phyloP scores from a whole-genome alignment of 2,329 filamentous ascomycete genomes.

The Diaporthe sp. region DNA sequence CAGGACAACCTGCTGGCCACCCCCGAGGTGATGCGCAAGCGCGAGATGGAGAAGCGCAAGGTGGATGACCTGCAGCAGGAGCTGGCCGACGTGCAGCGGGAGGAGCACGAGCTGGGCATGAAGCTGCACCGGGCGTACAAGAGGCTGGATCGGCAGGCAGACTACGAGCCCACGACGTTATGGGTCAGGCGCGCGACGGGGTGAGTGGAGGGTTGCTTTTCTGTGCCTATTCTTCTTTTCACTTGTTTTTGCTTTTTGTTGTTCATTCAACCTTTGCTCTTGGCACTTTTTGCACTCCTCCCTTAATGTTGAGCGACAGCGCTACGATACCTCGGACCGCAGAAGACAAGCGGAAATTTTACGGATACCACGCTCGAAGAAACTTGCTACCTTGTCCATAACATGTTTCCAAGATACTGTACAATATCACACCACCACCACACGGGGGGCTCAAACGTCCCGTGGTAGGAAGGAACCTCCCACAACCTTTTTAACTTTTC shows the following conservation, averaged over 20 bases:
- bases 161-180: constrained; percentile 73
- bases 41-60: constrained; percentile 70
- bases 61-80: constrained; percentile 74
- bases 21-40: constrained; percentile 68
- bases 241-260: neutral
- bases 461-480: neutral
- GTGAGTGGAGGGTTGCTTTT: constrained; percentile 22
- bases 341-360: neutral
- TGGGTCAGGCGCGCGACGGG: constrained; percentile 84
- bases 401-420: constrained; percentile 19
- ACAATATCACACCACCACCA: constrained; percentile 20
- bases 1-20: constrained; percentile 75
- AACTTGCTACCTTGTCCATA: constrained; percentile 24
- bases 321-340: constrained; percentile 13
- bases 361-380: constrained; percentile 19
- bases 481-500: neutral
- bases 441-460: neutral
- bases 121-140: constrained; percentile 81
- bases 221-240: neutral
- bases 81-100: constrained; percentile 77
- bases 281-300: neutral
- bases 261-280: neutral
- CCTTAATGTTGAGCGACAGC: constrained; percentile 1
- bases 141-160: constrained; percentile 74
- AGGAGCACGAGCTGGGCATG: constrained; percentile 83